Evolutionary conservation across 495 filamentous ascomycete species (phyloP).

Genomic region (Saxophila tyrrhenica): DNA sequence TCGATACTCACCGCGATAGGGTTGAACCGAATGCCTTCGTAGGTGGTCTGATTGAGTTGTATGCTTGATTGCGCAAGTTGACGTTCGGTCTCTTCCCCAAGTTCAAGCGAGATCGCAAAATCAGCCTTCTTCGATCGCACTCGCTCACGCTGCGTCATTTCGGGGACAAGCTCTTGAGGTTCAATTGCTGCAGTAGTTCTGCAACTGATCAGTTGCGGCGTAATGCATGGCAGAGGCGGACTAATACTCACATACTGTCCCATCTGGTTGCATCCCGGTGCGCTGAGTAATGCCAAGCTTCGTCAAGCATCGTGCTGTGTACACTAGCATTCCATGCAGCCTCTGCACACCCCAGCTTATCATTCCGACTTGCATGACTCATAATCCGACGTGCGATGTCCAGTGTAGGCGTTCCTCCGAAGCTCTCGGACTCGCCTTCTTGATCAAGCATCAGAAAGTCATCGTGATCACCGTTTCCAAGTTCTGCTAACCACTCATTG

Average conservation of each 20-base stretch:
- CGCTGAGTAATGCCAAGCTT: not conserved
- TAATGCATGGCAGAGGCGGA: not conserved
- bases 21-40: not conserved
- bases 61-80: not conserved
- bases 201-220: no score
- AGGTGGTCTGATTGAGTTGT: not conserved
- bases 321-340: not conserved
- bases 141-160: not conserved
- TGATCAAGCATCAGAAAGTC: not conserved
- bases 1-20: not conserved
- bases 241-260: not conserved
- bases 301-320: not conserved
- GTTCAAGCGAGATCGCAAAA: not conserved
- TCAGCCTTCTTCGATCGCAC: not conserved
- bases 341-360: no score
- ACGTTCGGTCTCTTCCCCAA: not conserved
- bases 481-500: not conserved
- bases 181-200: no score
- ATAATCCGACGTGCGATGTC: no score
- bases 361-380: no score
- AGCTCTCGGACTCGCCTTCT: not conserved
- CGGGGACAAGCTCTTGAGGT: not conserved
- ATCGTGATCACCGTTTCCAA: not conserved
- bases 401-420: not conserved
- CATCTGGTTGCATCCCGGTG: not conserved